A percentile compares a stretch with the other conserved stretches of the same genome.
Conservation (phyloP, 2,329 filamentous ascomycete genomes). For the Didymella pinodella region DNA sequence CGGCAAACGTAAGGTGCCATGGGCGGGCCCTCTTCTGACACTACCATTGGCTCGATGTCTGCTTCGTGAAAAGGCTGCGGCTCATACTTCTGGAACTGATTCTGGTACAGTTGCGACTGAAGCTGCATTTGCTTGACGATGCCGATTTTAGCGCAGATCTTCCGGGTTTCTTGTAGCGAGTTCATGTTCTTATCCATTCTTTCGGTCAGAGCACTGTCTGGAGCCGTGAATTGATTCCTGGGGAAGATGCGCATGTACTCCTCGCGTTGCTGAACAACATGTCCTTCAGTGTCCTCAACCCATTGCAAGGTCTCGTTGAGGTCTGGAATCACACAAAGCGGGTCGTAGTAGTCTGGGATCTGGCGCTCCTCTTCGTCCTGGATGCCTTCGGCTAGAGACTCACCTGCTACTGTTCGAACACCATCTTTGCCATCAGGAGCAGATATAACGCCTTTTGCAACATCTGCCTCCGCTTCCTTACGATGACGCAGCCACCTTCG, state of each 20-base stretch:
- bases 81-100: constrained; percentile 97
- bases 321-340: constrained; percentile 84
- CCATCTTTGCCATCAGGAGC: constrained; percentile 57
- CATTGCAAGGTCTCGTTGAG: constrained; percentile 80
- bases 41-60: constrained; percentile 87
- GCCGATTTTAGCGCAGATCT: constrained; percentile 93
- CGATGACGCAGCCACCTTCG: constrained; percentile 83
- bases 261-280: constrained; percentile 86
- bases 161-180: constrained; percentile 96
- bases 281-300: constrained; percentile 87
- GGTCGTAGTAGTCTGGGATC: constrained; percentile 93
- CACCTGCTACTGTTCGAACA: constrained; percentile 62
- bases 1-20: constrained; percentile 85
- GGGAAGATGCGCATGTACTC: constrained; percentile 83
- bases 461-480: constrained; percentile 65
- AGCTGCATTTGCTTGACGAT: constrained; percentile 99
- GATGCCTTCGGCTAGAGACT: constrained; percentile 93
- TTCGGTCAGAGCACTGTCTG: constrained; percentile 74
- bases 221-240: constrained; percentile 76
- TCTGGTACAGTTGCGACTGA: constrained; percentile 96
- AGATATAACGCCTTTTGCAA: constrained; percentile 59
- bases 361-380: constrained; percentile 79
- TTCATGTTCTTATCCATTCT: constrained; percentile 90
- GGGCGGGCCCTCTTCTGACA: constrained; percentile 85
- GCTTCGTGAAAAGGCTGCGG: constrained; percentile 86